Evolutionary conservation across 768 basidiomycete genomes (phyloP).

Genomic region (Mrakia frigida): DNA sequence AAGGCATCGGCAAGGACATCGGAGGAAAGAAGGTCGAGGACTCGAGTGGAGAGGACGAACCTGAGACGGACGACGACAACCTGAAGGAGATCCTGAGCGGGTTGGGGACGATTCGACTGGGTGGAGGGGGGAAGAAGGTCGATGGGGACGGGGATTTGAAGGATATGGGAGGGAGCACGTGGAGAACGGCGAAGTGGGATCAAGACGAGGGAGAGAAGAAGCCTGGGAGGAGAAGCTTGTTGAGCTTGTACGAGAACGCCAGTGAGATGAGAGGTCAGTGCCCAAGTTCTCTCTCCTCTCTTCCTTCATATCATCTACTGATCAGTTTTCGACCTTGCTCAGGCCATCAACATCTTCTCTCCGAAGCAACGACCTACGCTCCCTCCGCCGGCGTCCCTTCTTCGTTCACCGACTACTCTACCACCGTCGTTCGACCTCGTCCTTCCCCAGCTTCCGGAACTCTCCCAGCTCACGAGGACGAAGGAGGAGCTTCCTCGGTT

Average conservation of each 20-base stretch:
- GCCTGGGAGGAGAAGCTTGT: conserved; percentile 33
- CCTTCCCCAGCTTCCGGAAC: not conserved
- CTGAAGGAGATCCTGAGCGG: conserved; percentile 37
- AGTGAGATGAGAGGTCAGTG: conserved; percentile 40
- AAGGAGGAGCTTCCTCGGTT: conserved; percentile 15
- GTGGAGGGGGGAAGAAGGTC: conserved; percentile 32
- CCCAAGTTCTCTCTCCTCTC: not conserved
- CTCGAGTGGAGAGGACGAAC: conserved; percentile 36
- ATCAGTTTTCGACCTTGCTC: not conserved
- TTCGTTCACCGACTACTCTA: not conserved
- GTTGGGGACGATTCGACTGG: conserved; percentile 37
- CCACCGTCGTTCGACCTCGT: conserved; percentile 22
- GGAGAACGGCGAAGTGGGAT: conserved; percentile 44
- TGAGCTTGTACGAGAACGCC: conserved; percentile 39
- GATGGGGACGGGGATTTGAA: not conserved
- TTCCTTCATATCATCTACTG: not conserved
- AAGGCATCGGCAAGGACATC: conserved; percentile 62
- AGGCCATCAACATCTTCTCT: conserved; percentile 28
- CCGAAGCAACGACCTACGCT: conserved; percentile 23
- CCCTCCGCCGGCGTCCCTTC: conserved; percentile 2
- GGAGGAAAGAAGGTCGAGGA: conserved; percentile 16
- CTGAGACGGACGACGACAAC: conserved; percentile 39
- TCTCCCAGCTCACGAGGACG: conserved; percentile 9
- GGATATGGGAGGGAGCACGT: conserved; percentile 35
- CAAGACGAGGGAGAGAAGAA: conserved; percentile 31